phyloP scores from a whole-genome alignment of 2,329 filamentous ascomycete genomes.

The Phoma sp. region DNA sequence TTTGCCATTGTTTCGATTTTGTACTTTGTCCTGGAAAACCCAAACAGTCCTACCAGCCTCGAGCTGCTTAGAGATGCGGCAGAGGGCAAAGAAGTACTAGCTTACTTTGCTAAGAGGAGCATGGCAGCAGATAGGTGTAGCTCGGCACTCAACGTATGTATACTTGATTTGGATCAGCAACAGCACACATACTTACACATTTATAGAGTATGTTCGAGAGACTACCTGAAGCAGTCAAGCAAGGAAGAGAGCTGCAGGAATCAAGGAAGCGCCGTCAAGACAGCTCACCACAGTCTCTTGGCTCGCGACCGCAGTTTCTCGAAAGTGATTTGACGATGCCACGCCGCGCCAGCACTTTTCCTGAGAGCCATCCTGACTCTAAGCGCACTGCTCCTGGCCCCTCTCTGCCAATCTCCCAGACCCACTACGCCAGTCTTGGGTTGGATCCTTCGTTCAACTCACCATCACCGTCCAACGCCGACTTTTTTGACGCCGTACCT shows the following conservation, averaged over 20 bases:
- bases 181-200: constrained; percentile 15
- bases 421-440: constrained; percentile 37
- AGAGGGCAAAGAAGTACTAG: constrained; percentile 82
- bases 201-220: constrained; percentile 79
- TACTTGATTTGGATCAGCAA: neutral
- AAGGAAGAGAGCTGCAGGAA: constrained; percentile 35
- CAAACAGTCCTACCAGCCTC: constrained; percentile 73
- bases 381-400: constrained; percentile 35
- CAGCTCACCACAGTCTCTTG: constrained; percentile 42
- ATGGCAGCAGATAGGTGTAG: constrained; percentile 89
- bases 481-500: constrained; percentile 40
- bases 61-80: constrained; percentile 86
- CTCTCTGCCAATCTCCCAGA: constrained; percentile 38
- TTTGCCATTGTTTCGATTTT: constrained; percentile 80
- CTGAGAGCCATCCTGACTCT: constrained; percentile 38
- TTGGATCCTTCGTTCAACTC: constrained; percentile 37
- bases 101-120: constrained; percentile 79
- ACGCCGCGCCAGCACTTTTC: constrained; percentile 47
- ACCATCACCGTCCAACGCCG: constrained; percentile 33
- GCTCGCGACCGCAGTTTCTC: constrained; percentile 32
- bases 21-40: constrained; percentile 82
- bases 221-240: constrained; percentile 73
- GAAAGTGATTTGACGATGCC: constrained; percentile 28
- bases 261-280: constrained; percentile 49
- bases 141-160: constrained; percentile 73